Evolutionary conservation across 768 basidiomycete genomes (phyloP).

Genomic region (Leccinum boreale): DNA sequence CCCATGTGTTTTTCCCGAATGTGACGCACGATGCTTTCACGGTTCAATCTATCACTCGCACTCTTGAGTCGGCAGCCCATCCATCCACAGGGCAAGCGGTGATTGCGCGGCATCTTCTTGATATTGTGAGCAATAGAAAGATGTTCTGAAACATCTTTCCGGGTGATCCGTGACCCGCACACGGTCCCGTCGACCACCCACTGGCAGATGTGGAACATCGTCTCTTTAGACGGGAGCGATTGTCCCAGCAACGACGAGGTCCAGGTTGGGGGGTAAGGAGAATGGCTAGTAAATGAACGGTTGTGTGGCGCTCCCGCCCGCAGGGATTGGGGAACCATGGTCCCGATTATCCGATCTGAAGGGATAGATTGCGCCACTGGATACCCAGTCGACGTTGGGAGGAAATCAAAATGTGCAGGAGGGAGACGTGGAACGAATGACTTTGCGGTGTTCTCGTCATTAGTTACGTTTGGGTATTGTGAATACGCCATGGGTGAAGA

Average conservation of each 20-base stretch:
- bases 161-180: conserved; percentile 1
- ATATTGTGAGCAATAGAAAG: conserved; percentile 6
- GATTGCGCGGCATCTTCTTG: not conserved
- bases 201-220: not conserved
- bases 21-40: conserved; percentile 18
- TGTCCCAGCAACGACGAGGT: not conserved
- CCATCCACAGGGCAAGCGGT: conserved; percentile 5
- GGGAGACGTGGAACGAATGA: not conserved
- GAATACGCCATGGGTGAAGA: not conserved
- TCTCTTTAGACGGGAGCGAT: not conserved
- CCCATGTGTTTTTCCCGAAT: conserved; percentile 14
- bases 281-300: not conserved
- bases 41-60: not conserved
- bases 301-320: not conserved
- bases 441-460: not conserved
- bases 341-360: not conserved
- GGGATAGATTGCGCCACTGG: not conserved
- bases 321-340: too few species aligned
- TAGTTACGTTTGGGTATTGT: not conserved
- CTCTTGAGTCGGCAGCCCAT: not conserved
- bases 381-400: not conserved
- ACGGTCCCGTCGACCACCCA: conserved; percentile 4
- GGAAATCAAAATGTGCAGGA: too few species aligned
- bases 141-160: not conserved
- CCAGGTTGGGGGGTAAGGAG: not conserved